These are phyloP conservation scores for Trametes cubensis DNA, from an alignment of 768 basidiomycete species.

Conservation along the genomic window DNA sequence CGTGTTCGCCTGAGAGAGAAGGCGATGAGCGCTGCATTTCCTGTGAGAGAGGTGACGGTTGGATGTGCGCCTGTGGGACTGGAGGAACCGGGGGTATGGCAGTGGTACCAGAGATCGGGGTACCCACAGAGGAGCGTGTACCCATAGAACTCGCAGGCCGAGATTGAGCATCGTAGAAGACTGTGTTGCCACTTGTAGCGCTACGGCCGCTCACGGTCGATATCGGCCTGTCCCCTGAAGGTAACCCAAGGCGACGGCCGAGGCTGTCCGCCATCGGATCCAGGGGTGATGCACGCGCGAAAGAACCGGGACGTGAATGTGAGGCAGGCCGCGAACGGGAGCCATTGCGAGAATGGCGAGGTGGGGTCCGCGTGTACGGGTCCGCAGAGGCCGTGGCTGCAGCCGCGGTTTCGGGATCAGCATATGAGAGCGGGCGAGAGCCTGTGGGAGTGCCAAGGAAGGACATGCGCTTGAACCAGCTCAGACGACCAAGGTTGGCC, in stretches of 20 bases:
- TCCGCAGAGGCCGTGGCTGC: constrained; percentile 15
- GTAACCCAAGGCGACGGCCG: constrained; percentile 21
- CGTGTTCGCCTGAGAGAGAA: not conserved
- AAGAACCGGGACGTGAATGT: constrained; percentile 23
- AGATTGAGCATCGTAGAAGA: constrained; percentile 66
- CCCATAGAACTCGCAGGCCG: constrained; percentile 45
- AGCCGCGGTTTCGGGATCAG: constrained; percentile 6
- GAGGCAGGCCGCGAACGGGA: constrained; percentile 29
- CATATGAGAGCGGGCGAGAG: constrained; percentile 9
- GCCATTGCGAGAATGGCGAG: constrained; percentile 30
- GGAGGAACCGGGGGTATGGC: constrained; percentile 24
- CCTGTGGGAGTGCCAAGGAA: constrained; percentile 19
- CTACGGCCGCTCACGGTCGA: constrained; percentile 62
- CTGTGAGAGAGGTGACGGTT: constrained; percentile 21
- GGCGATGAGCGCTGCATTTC: constrained; percentile 10
- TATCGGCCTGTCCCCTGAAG: constrained; percentile 47
- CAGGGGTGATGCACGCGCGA: constrained; percentile 18
- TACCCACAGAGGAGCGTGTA: constrained; percentile 21
- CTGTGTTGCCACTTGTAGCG: constrained; percentile 47
- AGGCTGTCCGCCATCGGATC: constrained; percentile 13
- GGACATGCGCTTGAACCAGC: constrained; percentile 58
- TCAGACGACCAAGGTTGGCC: constrained; percentile 51
- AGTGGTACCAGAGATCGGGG: constrained; percentile 9
- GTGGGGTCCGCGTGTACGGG: constrained; percentile 33
- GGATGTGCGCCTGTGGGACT: constrained; percentile 14